These are phyloP conservation scores for Paramecium octaurelia DNA, from an alignment of 73 alveolate genomes.

Conservation along the genomic window DNA sequence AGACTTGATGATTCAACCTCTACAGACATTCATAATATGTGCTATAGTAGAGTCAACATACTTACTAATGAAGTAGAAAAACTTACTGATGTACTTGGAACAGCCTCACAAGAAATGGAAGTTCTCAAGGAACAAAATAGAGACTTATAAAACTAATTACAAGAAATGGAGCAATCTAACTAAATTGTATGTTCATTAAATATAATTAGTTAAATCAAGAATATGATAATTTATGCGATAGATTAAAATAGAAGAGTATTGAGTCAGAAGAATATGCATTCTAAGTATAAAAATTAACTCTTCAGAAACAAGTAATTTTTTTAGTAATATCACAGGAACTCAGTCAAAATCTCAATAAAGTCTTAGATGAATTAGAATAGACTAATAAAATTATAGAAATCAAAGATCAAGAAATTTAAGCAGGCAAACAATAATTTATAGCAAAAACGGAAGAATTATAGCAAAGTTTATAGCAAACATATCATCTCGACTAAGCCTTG, in stretches of 20 bases:
- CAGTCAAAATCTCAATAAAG: neutral
- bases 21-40: slow-evolving; percentile 28
- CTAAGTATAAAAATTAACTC: neutral
- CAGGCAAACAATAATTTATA: neutral
- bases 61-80: slow-evolving; percentile 46
- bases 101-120: slow-evolving; percentile 16
- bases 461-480: neutral
- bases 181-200: neutral
- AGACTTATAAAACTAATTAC: neutral
- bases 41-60: slow-evolving; percentile 21
- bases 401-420: neutral
- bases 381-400: neutral
- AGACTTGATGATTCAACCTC: neutral
- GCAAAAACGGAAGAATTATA: slow-evolving; percentile 20
- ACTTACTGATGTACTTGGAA: neutral
- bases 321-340: neutral
- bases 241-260: neutral
- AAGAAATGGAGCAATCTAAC: neutral
- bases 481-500: slow-evolving; percentile 24
- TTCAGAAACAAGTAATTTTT: neutral
- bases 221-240: neutral
- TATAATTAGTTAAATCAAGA: neutral
- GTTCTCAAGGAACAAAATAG: neutral
- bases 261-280: slow-evolving; percentile 27
- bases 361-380: neutral